Conservation (phyloP, 2,329 filamentous ascomycete species). For the Diaporthe citri region DNA sequence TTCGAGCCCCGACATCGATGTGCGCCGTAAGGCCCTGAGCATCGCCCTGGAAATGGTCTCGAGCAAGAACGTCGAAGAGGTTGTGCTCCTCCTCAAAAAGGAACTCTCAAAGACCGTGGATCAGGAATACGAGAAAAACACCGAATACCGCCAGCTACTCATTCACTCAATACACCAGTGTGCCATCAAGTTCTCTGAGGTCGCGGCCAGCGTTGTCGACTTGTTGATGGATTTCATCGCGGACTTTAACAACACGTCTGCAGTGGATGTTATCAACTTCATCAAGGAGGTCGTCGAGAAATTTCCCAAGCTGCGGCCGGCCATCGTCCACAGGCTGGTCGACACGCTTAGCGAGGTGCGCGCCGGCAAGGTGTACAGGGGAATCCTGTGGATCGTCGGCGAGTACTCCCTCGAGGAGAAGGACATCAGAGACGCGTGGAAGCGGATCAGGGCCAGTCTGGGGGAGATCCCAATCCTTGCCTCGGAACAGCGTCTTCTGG, state of each 20-base stretch:
- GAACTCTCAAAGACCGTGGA: slow-evolving; percentile 97
- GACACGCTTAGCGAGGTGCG: slow-evolving; percentile 93
- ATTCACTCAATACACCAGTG: slow-evolving; percentile 99
- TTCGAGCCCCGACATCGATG: slow-evolving; percentile 95
- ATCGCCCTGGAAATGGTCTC: slow-evolving; percentile 98
- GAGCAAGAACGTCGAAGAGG: slow-evolving; percentile 98
- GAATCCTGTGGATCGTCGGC: slow-evolving; percentile 96
- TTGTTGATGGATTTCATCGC: slow-evolving; percentile 99
- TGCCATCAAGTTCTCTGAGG: slow-evolving; percentile 98
- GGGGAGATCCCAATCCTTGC: slow-evolving; percentile 97
- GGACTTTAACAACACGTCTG: slow-evolving; percentile 97
- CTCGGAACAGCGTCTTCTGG: slow-evolving; percentile 91
- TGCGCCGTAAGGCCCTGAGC: slow-evolving; percentile 88
- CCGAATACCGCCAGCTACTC: slow-evolving; percentile 92
- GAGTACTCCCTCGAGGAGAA: slow-evolving; percentile 95
- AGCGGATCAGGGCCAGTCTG: slow-evolving; percentile 90
- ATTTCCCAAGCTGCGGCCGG: slow-evolving; percentile 88
- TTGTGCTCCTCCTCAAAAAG: slow-evolving; percentile 95
- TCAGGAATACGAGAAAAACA: slow-evolving; percentile 98
- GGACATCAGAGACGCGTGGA: slow-evolving; percentile 97
- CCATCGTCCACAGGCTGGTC: slow-evolving; percentile 90
- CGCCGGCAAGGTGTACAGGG: slow-evolving; percentile 96
- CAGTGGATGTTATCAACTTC: slow-evolving; percentile 97
- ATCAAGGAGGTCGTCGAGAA: slow-evolving; percentile 99
- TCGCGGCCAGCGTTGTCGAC: slow-evolving; percentile 95